Base-by-base conservation (phyloP, 2,329 filamentous ascomycete genomes). In the Exophiala sideris region DNA sequence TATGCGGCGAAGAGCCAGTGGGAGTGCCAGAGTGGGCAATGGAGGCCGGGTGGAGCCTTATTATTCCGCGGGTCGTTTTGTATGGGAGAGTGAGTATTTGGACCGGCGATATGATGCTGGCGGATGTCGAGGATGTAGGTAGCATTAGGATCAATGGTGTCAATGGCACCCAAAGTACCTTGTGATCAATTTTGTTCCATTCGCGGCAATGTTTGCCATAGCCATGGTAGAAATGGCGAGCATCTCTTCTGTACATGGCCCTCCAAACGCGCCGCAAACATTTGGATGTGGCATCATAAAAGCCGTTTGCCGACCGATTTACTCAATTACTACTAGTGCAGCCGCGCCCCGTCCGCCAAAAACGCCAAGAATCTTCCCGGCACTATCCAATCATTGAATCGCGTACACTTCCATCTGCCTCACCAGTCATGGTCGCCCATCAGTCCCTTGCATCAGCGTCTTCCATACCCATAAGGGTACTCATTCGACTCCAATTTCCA, bases 381-480 rank as follows among this genome's bases (percentile, higher is more conserved):
- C 48, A 45, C 6, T 18, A 41, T 41, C 57, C 57, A 59, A 59
- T 59, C 48, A 51, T 24, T 29, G 5, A 33, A 38, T 53, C 38
- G 24, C 46, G 38, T 50, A 50, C 50, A 41, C 53, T 50, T 50
- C 34, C 52, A 20, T 44, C 41, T 20, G 20, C 41, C 21, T 44
- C 20, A 35, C 53, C 50, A 54, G 47, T 50, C 47, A 51, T 52
- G 49, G 45, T 40, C 53, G 54, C 50, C 54, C 44, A 35, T 45
- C 39, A 50, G 24, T 45, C 45, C 44, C 38, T 52, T 38, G 38
- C 40, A 5, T 33, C 3, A 5, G 8, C 6, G n/a, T 38, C 41
- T 39, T 41, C 45, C 47, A 53, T 38, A 33, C 36, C n/a, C 45
- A 50, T 60, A 51, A 32, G 47, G 53, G 57, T 57, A 57, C 54